Evolutionary conservation across 345 rosid genomes (phyloP).

Genomic region (Iberis pinnata): DNA sequence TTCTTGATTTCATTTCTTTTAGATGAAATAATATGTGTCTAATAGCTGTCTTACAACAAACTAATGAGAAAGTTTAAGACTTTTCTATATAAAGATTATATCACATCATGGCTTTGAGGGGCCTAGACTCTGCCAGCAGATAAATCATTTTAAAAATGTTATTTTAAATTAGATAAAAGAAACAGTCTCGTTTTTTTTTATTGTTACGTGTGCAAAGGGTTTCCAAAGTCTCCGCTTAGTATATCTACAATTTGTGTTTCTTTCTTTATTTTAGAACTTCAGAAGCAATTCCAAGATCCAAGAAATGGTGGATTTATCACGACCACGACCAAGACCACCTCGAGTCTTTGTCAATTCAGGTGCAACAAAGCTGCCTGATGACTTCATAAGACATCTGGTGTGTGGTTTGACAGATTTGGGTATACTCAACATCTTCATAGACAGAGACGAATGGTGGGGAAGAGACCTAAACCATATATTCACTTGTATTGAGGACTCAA

Average conservation of each 20-base stretch:
- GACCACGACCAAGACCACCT: background rate
- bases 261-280: background rate
- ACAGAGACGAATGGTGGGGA: conserved; percentile 14
- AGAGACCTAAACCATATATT: conserved; percentile 5
- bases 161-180: background rate
- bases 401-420: background rate
- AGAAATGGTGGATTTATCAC: conserved; percentile 20
- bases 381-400: conserved; percentile 23
- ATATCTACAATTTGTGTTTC: background rate
- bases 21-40: too few species aligned
- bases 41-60: background rate
- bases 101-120: too few species aligned
- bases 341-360: conserved; percentile 25
- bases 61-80: background rate
- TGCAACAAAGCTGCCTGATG: conserved; percentile 10
- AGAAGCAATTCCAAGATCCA: conserved; percentile 9
- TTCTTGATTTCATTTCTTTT: background rate
- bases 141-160: too few species aligned
- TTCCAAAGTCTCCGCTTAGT: background rate
- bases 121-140: too few species aligned
- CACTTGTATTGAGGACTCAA: conserved; percentile 17
- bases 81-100: too few species aligned
- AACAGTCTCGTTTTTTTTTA: background rate
- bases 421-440: conserved; percentile 17
- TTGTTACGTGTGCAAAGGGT: background rate